phyloP scores from a whole-genome alignment of 1,139 yeast genomes.

The Hansenula anomala region DNA sequence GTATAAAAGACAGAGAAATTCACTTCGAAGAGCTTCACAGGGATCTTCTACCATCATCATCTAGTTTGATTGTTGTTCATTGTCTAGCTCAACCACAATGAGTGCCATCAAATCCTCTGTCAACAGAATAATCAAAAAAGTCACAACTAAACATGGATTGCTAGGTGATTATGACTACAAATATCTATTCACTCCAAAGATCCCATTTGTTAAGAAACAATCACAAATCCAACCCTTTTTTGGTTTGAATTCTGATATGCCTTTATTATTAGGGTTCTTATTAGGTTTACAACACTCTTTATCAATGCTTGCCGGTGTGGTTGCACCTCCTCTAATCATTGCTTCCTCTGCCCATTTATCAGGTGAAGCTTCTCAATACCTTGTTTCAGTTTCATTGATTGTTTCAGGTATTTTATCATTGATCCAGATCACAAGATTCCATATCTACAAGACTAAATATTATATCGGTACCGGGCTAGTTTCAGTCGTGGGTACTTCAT shows the following conservation, averaged over 20 bases:
- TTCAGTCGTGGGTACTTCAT: slow-evolving; percentile 86
- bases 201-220: slow-evolving; percentile 47
- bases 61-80: too few relatives aligned
- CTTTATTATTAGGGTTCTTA: slow-evolving; percentile 64
- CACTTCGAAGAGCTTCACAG: too few relatives aligned
- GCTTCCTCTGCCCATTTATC: slow-evolving; percentile 57
- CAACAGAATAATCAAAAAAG: slow-evolving; percentile 25
- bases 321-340: slow-evolving; percentile 75
- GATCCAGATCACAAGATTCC: slow-evolving; percentile 78
- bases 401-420: slow-evolving; percentile 68
- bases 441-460: slow-evolving; percentile 63
- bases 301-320: slow-evolving; percentile 88
- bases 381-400: slow-evolving; percentile 73
- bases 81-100: too few relatives aligned
- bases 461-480: slow-evolving; percentile 83
- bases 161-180: slow-evolving; percentile 81
- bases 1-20: too few relatives aligned
- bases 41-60: too few relatives aligned
- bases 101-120: too few relatives aligned
- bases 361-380: slow-evolving; percentile 49
- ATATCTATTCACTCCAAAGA: slow-evolving; percentile 68
- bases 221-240: slow-evolving; percentile 69
- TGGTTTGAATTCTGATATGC: slow-evolving; percentile 74
- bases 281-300: slow-evolving; percentile 84
- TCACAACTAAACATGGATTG: slow-evolving; percentile 71